Evolutionary conservation across 345 rosid genomes (phyloP).

Genomic region (Eucalyptus camaldulensis): DNA sequence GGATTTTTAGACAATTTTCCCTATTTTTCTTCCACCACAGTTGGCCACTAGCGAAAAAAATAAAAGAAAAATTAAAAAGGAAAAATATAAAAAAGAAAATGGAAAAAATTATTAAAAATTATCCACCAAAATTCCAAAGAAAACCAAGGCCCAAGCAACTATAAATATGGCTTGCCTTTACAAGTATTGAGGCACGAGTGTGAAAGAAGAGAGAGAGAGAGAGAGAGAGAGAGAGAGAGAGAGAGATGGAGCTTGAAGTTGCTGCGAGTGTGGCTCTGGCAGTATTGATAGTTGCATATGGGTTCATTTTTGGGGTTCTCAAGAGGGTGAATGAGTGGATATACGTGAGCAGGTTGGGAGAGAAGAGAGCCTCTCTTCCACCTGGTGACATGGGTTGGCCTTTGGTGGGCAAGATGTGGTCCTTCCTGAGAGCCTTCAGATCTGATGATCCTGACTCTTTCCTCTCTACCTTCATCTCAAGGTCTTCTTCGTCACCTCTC

Average conservation of each 20-base stretch:
- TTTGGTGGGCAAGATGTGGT: conserved; percentile 27
- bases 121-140: background rate
- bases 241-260: background rate
- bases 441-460: conserved; percentile 34
- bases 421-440: conserved; percentile 32
- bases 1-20: too few species aligned
- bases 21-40: too few species aligned
- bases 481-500: background rate
- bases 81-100: too few species aligned
- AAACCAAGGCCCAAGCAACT: background rate
- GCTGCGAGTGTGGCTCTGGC: background rate
- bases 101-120: too few species aligned
- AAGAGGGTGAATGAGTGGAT: conserved; percentile 19
- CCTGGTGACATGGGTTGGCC: conserved; percentile 45
- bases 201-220: background rate
- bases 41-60: too few species aligned
- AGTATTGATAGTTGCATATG: background rate
- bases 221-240: background rate
- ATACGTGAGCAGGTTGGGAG: conserved; percentile 15
- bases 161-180: background rate
- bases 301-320: conserved; percentile 4
- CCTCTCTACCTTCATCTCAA: conserved; percentile 1
- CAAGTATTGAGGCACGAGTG: background rate
- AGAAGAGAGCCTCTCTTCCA: conserved; percentile 15
- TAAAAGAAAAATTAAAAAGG: too few species aligned